These are phyloP conservation scores for Zygosaccharomyces rouxii DNA, from an alignment of 805 yeast genomes.

Conservation along the genomic window DNA sequence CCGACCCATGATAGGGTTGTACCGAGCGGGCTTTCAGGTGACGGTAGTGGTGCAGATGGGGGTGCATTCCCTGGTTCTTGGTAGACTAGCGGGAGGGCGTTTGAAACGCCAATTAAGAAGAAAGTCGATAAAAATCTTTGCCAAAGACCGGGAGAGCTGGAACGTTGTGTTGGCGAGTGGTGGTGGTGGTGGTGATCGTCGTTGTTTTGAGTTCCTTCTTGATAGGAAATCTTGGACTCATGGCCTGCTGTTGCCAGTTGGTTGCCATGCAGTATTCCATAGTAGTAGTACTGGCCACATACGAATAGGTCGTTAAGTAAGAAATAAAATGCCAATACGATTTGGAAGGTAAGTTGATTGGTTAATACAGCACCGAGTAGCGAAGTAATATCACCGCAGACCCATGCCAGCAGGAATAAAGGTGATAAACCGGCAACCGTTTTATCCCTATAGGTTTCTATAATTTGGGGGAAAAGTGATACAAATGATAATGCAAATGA, in stretches of 20 bases:
- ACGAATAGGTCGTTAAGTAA: slow-evolving; percentile 65
- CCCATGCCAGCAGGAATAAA: slow-evolving; percentile 44
- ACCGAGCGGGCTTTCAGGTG: slow-evolving; percentile 36
- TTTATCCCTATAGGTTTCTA: slow-evolving; percentile 51
- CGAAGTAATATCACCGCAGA: slow-evolving; percentile 45
- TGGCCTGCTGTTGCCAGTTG: slow-evolving; percentile 34
- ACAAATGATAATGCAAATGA: slow-evolving; percentile 43
- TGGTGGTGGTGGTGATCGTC: slow-evolving; percentile 1
- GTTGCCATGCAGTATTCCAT: slow-evolving; percentile 39
- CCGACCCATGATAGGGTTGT: slow-evolving; percentile 69
- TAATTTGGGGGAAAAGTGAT: slow-evolving; percentile 53
- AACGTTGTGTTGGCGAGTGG: slow-evolving; percentile 14
- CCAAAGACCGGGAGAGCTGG: not conserved
- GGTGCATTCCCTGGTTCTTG: slow-evolving; percentile 6
- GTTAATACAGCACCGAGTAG: slow-evolving; percentile 72
- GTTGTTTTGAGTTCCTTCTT: not conserved
- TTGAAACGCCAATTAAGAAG: not conserved
- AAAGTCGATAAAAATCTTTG: not conserved
- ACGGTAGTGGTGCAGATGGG: slow-evolving; percentile 18
- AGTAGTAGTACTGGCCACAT: slow-evolving; percentile 68
- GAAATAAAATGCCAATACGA: slow-evolving; percentile 66
- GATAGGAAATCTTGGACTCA: slow-evolving; percentile 28
- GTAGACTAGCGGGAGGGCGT: slow-evolving; percentile 2
- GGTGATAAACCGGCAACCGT: slow-evolving; percentile 61
- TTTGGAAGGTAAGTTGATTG: slow-evolving; percentile 75